These are phyloP conservation scores for Hibiscus syriacus DNA, from an alignment of 345 rosid genomes.

Conservation along the genomic window DNA sequence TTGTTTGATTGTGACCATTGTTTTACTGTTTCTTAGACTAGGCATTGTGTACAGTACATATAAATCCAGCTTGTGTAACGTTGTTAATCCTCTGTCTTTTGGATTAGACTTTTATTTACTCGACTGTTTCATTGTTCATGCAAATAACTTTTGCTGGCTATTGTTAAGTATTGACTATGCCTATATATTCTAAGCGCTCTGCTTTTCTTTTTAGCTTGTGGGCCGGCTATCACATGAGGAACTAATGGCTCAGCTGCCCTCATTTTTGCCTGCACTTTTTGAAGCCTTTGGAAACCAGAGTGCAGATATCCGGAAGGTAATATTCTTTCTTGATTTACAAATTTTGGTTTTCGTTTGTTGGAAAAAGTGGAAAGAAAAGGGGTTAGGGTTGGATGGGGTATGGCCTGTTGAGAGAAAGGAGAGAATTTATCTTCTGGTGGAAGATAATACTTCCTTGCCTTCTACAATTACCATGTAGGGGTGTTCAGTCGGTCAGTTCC, in stretches of 20 bases:
- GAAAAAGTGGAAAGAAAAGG: neutral
- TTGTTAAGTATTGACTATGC: neutral
- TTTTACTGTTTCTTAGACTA: neutral
- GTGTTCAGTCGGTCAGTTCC: no score
- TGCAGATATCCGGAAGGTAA: slow-evolving; percentile 97
- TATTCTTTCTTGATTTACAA: neutral
- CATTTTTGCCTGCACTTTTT: slow-evolving; percentile 87
- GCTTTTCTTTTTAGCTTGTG: slow-evolving; percentile 56
- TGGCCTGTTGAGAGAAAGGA: no score
- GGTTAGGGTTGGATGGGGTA: neutral
- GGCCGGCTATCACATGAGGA: slow-evolving; percentile 94
- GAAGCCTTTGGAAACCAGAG: slow-evolving; percentile 98
- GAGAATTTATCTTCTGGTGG: neutral
- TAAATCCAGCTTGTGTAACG: neutral
- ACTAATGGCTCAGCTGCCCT: slow-evolving; percentile 68
- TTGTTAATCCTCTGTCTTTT: neutral
- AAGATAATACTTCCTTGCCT: neutral
- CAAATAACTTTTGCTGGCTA: neutral
- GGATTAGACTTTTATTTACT: neutral
- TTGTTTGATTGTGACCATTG: neutral
- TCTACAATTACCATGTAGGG: neutral
- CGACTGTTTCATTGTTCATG: neutral
- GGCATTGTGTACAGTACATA: neutral
- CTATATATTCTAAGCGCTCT: slow-evolving; percentile 9
- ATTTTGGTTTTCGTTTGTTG: neutral